Conservation (phyloP, 768 basidiomycete genomes). For the Mycena rebaudengoi region DNA sequence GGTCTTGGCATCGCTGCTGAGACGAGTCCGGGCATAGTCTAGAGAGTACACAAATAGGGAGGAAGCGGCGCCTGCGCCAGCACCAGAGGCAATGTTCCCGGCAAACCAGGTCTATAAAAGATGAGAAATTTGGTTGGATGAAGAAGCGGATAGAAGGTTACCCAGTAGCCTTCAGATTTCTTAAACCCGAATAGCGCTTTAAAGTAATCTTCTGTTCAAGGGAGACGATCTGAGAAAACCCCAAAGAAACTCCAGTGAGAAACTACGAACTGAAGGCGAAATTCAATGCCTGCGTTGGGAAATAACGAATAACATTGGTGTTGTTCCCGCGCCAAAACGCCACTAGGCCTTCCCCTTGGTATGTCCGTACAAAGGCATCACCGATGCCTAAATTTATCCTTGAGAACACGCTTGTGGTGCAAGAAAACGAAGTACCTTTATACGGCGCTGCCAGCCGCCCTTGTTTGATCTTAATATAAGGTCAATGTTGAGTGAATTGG, state of each 20-base stretch:
- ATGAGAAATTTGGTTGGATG: constrained; percentile 33
- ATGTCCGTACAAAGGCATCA: constrained; percentile 81
- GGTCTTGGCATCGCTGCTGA: constrained; percentile 86
- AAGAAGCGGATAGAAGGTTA: neutral
- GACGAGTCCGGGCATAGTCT: constrained; percentile 90
- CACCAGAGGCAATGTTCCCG: constrained; percentile 87
- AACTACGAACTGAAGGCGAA: constrained; percentile 81
- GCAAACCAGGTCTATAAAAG: constrained; percentile 66
- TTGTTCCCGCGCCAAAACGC: constrained; percentile 91
- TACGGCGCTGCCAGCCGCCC: constrained; percentile 83
- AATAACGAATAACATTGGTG: constrained; percentile 59
- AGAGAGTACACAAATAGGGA: constrained; percentile 90
- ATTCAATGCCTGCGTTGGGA: constrained; percentile 88
- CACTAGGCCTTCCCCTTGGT: constrained; percentile 79
- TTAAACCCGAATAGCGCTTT: constrained; percentile 90
- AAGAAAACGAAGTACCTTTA: constrained; percentile 53
- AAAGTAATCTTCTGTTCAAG: constrained; percentile 76
- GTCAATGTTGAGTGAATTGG: neutral
- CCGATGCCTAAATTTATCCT: constrained; percentile 52
- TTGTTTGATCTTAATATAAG: constrained; percentile 73
- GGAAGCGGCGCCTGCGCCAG: constrained; percentile 86
- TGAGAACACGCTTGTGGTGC: neutral
- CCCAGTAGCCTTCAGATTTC: constrained; percentile 86
- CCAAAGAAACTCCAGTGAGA: neutral
- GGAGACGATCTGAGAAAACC: neutral